A percentile compares a stretch with the other conserved stretches of the same genome.
phyloP scores from a whole-genome alignment of 805 yeast genomes.

The Kuraishia piskuri region DNA sequence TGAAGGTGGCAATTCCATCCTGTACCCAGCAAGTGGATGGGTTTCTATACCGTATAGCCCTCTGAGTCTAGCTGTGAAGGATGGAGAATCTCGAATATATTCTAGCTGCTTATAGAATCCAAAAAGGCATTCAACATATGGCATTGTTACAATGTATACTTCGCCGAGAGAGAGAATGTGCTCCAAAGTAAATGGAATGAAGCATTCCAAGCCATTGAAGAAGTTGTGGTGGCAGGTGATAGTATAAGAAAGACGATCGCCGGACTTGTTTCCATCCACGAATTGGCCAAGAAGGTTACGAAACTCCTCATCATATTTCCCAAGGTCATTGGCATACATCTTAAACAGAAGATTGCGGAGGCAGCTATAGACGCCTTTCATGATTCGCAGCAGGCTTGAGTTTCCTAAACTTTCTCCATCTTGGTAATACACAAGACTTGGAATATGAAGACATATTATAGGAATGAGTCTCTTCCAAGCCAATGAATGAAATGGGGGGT shows the following conservation, averaged over 20 bases:
- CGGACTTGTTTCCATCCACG: not conserved
- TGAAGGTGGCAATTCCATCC: not conserved
- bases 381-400: not conserved
- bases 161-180: not conserved
- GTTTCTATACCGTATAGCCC: not conserved
- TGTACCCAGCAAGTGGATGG: not conserved
- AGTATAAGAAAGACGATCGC: not conserved
- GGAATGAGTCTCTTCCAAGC: not conserved
- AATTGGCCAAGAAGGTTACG: not conserved
- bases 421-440: not conserved
- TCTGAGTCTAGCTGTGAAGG: not conserved
- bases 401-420: not conserved
- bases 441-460: not conserved
- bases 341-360: not conserved
- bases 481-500: not conserved
- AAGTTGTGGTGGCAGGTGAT: not conserved
- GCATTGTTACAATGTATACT: not conserved
- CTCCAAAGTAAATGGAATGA: not conserved
- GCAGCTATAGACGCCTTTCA: not conserved
- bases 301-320: not conserved
- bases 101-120: not conserved
- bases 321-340: not conserved
- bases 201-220: not conserved
- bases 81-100: not conserved
- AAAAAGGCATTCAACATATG: not conserved